Base-by-base conservation (phyloP, 2,329 filamentous ascomycete species). In the Pleurostoma richardsiae region DNA sequence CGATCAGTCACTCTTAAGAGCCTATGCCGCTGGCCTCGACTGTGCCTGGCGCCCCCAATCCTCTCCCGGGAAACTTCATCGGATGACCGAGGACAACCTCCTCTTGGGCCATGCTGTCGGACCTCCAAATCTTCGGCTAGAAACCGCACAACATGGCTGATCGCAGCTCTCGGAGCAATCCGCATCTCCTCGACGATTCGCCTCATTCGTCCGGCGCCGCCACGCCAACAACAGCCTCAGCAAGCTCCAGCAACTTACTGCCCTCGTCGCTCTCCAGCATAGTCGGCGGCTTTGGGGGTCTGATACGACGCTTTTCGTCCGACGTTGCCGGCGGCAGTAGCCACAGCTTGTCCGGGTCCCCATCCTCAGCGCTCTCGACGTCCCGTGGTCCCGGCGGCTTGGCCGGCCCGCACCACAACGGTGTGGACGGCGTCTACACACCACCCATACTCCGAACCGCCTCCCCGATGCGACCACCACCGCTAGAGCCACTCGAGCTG, bases 401-500 rank as follows among this genome's bases (percentile, higher is more conserved):
- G 26, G 42, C 49, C 26, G 44, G 51, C 29, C 48, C 55, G 10
- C 52, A 54, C 39, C 50, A 56, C 47, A 58, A 77, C 53, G 74
- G 76, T 53, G 69, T 83, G 62, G 71, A 74, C 54, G 76, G 77
- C 44, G 76, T 85, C 51, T 88, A 82, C 64, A 74, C 73, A 28
- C 77, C 80, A 52, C 72, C 77, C 58, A 41, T 70, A 6, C 70
- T 73, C 47, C 81, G 88, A 54, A 82, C 79, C 45, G 77, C 80
- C 5, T 90, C 86, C 10, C 90, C 90, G 2, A 90, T 95, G 64
- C 86, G 90, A 55, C 90, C 90, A 2, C 92, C 92, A 8, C 91
- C 91, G 0, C 79, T 97, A 43, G 91, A 92, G 47, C 89, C 92
- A 0, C 69, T 97, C 27, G 73, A 77, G 4, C 76, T 97, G 33